A percentile compares a stretch with the other conserved stretches of the same genome.
Conservation (phyloP, 2,329 filamentous ascomycete species). For the Chalaropsis ovoidea region DNA sequence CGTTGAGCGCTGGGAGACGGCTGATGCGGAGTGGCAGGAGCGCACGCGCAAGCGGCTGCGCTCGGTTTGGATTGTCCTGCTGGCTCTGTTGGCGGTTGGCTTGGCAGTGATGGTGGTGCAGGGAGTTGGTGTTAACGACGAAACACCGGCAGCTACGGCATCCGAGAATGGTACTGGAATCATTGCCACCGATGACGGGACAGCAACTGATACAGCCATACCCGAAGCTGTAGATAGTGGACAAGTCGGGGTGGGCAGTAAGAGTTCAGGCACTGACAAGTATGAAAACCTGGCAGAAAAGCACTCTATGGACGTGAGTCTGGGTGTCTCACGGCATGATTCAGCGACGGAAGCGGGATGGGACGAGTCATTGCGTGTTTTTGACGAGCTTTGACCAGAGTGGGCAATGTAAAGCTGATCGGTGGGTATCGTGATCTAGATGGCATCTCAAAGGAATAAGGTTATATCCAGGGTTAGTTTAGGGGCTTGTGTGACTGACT, state of each 20-base stretch:
- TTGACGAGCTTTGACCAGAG: slow-evolving; percentile 39
- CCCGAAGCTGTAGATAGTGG: background rate
- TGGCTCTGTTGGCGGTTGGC: slow-evolving; percentile 39
- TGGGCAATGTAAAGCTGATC: background rate
- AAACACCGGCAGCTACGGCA: background rate
- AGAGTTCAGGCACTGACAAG: background rate
- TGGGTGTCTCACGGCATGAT: slow-evolving; percentile 12
- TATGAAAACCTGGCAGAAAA: background rate
- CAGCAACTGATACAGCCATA: background rate
- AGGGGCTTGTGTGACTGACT: background rate
- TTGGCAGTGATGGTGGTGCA: slow-evolving; percentile 35
- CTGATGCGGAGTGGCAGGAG: slow-evolving; percentile 59
- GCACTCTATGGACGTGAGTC: background rate
- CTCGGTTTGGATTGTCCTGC: slow-evolving; percentile 52
- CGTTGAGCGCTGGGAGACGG: slow-evolving; percentile 57
- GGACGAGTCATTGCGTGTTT: slow-evolving; percentile 36
- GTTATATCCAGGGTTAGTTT: background rate
- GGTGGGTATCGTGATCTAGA: background rate
- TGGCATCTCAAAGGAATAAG: background rate
- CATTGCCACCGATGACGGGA: background rate
- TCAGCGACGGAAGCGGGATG: slow-evolving; percentile 24
- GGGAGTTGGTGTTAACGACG: slow-evolving; percentile 13
- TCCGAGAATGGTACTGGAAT: background rate
- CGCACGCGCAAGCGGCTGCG: slow-evolving; percentile 53
- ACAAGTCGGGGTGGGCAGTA: background rate